Evolutionary conservation across 2,329 filamentous ascomycete species (phyloP), one percentile per base, ranked within the genome.

Genomic region (Colletotrichum orchidophilum): DNA sequence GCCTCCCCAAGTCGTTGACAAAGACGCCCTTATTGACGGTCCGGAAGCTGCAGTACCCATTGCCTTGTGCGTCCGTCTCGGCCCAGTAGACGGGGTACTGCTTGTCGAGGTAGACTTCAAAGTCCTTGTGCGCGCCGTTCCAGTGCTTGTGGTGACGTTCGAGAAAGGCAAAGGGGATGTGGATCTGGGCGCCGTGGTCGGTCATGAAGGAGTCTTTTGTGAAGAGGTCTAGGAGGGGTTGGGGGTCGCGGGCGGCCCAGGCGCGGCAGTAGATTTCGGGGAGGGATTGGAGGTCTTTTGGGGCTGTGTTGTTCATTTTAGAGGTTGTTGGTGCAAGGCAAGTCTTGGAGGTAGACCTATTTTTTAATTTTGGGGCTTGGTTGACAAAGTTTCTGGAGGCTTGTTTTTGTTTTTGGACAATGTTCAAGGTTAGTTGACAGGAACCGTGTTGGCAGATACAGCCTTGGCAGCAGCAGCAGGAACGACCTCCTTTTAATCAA

Each of bases 111-210:
- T 35, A 68, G 18, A 71, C 58, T 33, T 66, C 63, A 7, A 71
- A 71, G 31, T 71, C 24, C 13, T 54, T 24, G 33, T 68, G 58
- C 3, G 64, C 63, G 8, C 63, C 68, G 63, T 71, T 71, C 63
- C 68, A 68, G 58, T 71, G 68, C 52, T 61, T 58, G n/a, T 71
- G 63, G 33, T 68, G 68, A 7, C 63, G 57, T 13, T 68, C 58
- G n/a, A 71, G 63, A 26, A 68, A 71, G 31, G 52, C 24, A 26
- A 46, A 63, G 3, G 63, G 68, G 13, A 63, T 31, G 42, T 68
- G 68, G 18, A 67, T 63, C 8, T 68, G 68, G 8, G 63, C 68
- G 6, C 64, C 63, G 63, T 71, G 68, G 42, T 71, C 63, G 12
- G 68, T 71, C 68, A 71, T 71, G 1, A 54, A 26, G n/a, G 63